Conservation (phyloP, 169 alveolate species). For the Eimeria falciformis region DNA sequence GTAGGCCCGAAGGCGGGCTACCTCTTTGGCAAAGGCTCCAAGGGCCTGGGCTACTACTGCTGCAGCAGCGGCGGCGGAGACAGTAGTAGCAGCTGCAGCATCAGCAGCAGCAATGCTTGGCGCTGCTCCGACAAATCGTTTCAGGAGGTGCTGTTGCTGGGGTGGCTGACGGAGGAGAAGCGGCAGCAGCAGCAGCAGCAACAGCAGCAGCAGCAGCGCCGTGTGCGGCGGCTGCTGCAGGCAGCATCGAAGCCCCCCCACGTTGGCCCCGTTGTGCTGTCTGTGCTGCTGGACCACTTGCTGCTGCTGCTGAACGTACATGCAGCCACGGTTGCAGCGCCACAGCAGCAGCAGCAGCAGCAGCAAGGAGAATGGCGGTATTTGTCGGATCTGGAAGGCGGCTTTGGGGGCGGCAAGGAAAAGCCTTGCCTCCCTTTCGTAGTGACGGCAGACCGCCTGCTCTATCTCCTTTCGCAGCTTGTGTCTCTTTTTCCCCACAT, state of each 20-base stretch:
- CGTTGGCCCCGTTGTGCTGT: conserved; percentile 45
- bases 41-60: conserved; percentile 68
- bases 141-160: conserved; percentile 60
- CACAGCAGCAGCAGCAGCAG: conserved; percentile 46
- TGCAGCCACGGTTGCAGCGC: conserved; percentile 28
- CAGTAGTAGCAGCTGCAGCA: neutral
- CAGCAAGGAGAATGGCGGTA: conserved; percentile 33
- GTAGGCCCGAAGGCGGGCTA: conserved; percentile 70
- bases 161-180: conserved; percentile 66
- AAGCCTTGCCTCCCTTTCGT: conserved; percentile 68
- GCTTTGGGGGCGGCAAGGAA: neutral
- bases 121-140: conserved; percentile 46
- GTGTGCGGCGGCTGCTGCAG: conserved; percentile 59
- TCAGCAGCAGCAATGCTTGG: neutral
- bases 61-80: conserved; percentile 7
- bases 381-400: conserved; percentile 4
- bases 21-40: conserved; percentile 35
- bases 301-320: conserved; percentile 56
- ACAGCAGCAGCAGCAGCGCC: conserved; percentile 62
- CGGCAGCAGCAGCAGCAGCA: conserved; percentile 52
- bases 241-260: conserved; percentile 64
- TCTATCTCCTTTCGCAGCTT: conserved; percentile 59
- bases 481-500: conserved; percentile 49
- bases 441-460: conserved; percentile 64
- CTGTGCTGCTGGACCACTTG: conserved; percentile 50